Base-by-base conservation (phyloP, 495 filamentous ascomycete genomes). In the Hypoxylon lenormandii region DNA sequence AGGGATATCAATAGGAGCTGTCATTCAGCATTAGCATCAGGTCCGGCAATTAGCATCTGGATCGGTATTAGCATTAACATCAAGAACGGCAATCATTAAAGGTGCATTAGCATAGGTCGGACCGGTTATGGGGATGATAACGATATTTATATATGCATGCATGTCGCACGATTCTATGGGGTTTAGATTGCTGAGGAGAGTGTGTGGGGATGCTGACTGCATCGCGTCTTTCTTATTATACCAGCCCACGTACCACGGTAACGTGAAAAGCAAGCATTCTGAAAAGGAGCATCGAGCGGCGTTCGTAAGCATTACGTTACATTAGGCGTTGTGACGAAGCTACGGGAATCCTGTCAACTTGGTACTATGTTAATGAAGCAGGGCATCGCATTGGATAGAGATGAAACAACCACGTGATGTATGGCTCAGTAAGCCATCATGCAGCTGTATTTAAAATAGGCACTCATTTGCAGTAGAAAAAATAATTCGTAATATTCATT, bases 291-390 rank as follows among this genome's bases (percentile, higher is more conserved):
- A 65, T 71, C 55, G 68, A 62, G 57, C 56, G 68, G 68, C 68
- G 62, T 71, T 71, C 21, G 53, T 55, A 58, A 71, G 68, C 68
- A 59, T 63, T 54, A 52, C 53, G 62, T 66, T 71, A 66, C 68
- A 71, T 71, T 36, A 59, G 56, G 46, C 66, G 49, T 22, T 70
- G 66, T 49, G 45, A 65, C 55, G 18, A 59, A 54, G 54, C 47
- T 28, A 28, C 53, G 23, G 22, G 36, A 45, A 16, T 22, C 36
- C 33, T 64, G n/a, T 57, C 18, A 42, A 18, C 16, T 50, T 15
- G 26, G 26, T 45, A 59, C 59, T 49, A 46, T 19, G 30, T 16
- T 50, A 54, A 19, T 40, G 37, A 52, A 54, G 48, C 47, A 63
- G 54, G 59, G 59, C 22, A 38, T 46, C 30, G 48, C 43, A 63